These are phyloP conservation scores for Didymella lethalis DNA, from an alignment of 2,329 filamentous ascomycete species.

Conservation along the genomic window DNA sequence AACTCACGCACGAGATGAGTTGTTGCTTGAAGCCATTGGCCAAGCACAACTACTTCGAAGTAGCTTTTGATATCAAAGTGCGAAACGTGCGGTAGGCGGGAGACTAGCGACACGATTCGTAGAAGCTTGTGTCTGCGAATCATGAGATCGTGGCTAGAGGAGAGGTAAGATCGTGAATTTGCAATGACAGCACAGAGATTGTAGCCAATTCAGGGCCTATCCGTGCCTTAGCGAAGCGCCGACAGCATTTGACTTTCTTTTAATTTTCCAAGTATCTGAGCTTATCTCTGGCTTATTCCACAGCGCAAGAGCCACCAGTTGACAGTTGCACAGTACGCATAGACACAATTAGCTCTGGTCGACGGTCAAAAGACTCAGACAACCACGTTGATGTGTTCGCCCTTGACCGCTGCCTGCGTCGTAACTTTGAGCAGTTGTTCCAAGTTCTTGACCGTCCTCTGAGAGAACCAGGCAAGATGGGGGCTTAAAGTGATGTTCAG, in stretches of 20 bases:
- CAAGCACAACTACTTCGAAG: no score
- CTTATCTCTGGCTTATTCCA: no score
- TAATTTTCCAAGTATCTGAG: no score
- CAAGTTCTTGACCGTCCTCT: conserved; percentile 58
- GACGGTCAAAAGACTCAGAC: conserved; percentile 25
- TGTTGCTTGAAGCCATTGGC: no score
- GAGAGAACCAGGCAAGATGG: conserved; percentile 63
- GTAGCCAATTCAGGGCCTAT: neutral
- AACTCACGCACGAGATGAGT: no score
- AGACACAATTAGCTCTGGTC: no score
- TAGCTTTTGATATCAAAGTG: no score
- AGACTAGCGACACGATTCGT: no score
- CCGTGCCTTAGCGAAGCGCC: no score
- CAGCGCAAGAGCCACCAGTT: neutral
- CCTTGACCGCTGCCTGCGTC: conserved; percentile 56
- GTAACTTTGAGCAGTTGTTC: conserved; percentile 56
- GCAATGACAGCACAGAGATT: neutral
- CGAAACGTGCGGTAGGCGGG: no score
- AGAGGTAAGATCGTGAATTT: neutral
- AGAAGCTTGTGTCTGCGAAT: no score
- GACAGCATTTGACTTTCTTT: no score
- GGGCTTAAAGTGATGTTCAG: conserved; percentile 62
- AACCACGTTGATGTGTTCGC: conserved; percentile 51
- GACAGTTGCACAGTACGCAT: neutral
- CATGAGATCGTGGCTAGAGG: neutral